Percentiles rank a stretch among this genome's conserved stretches.
phyloP scores from a whole-genome alignment of 2,329 filamentous ascomycete species.

The Ramularia endophylla region DNA sequence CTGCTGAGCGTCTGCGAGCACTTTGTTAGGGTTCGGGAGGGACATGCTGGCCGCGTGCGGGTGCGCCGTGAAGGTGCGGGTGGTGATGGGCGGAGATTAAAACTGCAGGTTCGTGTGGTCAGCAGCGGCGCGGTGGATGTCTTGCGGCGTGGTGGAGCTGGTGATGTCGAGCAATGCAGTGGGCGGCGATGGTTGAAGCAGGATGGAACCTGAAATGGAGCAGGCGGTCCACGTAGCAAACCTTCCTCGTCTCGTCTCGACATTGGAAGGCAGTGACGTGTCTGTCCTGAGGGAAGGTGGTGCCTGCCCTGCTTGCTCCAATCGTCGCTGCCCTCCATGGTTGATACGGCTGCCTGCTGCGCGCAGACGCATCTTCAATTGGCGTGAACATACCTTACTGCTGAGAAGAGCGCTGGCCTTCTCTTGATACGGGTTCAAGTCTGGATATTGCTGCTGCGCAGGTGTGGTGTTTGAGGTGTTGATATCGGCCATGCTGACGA shows the following conservation, averaged over 20 bases:
- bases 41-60: neutral
- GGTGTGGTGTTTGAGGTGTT: constrained; percentile 12
- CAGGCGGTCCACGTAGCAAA: too few species aligned
- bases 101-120: constrained; percentile 14
- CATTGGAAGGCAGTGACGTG: too few species aligned
- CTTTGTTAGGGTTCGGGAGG: constrained; percentile 12
- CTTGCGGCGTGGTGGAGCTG: too few species aligned
- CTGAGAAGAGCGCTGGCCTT: constrained; percentile 35
- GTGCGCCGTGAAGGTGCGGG: constrained; percentile 5
- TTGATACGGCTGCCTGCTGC: too few species aligned
- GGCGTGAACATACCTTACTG: constrained; percentile 46
- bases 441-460: constrained; percentile 27
- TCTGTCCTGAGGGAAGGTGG: too few species aligned
- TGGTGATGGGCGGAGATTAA: constrained; percentile 7
- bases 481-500: neutral
- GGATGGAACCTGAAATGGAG: too few species aligned
- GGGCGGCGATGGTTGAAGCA: too few species aligned
- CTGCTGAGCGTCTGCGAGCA: constrained; percentile 40
- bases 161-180: neutral
- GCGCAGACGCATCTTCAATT: too few species aligned
- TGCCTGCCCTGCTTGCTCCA: too few species aligned
- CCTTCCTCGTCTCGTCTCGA: too few species aligned
- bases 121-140: neutral
- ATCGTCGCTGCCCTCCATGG: too few species aligned
- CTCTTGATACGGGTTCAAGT: constrained; percentile 28